Percentiles rank a stretch among this genome's conserved stretches.
Evolutionary conservation across 2,329 filamentous ascomycete genomes (phyloP).

Genomic region (Boeremia exigua): DNA sequence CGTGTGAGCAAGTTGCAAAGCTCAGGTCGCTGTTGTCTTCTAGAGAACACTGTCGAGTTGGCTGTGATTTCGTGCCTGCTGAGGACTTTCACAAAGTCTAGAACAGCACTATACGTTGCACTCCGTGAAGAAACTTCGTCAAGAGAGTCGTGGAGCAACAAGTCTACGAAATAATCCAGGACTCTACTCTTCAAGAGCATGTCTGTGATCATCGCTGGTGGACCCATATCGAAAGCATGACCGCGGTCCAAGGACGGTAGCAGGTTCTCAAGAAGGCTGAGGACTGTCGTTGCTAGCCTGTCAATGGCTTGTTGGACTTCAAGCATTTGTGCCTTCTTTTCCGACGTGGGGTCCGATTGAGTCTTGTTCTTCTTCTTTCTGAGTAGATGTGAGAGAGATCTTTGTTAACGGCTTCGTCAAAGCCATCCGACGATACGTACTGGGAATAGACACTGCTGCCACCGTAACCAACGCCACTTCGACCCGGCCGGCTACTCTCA

Average conservation of each 20-base stretch:
- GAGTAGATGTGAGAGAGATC: neutral
- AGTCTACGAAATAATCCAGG: slow-evolving; percentile 46
- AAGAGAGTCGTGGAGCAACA: slow-evolving; percentile 52
- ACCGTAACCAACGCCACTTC: slow-evolving; percentile 22
- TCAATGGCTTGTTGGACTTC: slow-evolving; percentile 12
- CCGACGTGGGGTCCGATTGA: neutral
- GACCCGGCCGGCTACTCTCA: neutral
- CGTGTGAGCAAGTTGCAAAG: slow-evolving; percentile 47
- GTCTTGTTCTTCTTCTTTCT: neutral
- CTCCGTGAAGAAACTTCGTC: slow-evolving; percentile 44
- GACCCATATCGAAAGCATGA: slow-evolving; percentile 37
- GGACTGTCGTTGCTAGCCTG: slow-evolving; percentile 15
- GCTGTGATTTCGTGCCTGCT: slow-evolving; percentile 40
- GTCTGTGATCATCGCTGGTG: slow-evolving; percentile 35
- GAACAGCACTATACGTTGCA: slow-evolving; percentile 47
- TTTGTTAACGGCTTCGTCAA: neutral
- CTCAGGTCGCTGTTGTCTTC: slow-evolving; percentile 44
- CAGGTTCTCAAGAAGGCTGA: slow-evolving; percentile 31
- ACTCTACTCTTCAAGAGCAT: slow-evolving; percentile 48
- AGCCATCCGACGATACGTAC: neutral
- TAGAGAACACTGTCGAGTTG: slow-evolving; percentile 37
- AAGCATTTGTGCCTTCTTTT: neutral
- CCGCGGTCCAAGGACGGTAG: slow-evolving; percentile 30
- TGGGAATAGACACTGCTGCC: neutral
- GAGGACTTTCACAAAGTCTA: slow-evolving; percentile 51